Base-by-base conservation (phyloP, 75 land plant species). In the Larix kaempferi region DNA sequence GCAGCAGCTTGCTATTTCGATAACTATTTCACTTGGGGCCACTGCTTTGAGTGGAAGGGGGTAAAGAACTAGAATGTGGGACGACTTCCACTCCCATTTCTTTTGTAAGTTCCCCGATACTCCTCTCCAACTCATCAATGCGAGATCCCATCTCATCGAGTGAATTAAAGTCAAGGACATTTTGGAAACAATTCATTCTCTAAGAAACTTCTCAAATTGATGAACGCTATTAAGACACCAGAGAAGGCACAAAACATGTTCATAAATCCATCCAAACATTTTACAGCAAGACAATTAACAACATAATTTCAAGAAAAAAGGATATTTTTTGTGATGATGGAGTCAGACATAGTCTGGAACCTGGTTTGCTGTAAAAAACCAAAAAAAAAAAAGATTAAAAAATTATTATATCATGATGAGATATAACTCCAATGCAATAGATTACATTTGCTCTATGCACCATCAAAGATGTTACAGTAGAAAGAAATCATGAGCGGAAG, bases 111-210 rank as follows among this genome's bases (percentile, higher is more conserved):
- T 90, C 93, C 17, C 89, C 84, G 77, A 94, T 90, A 88, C 97
- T 94, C 80, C 86, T 85, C 88, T 94, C 97, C 84, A 94, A 59
- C 16, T 94, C 95, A 71, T 92, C 93, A 73, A 92, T 94, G 56
- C 87, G 87, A 55, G 62, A 79, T 23, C 97, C 97, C 95, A 94
- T 92, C 59, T 94, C 97, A 81, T 94, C 97, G 83, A 94, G 95
- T 91, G 75, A 56, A 39, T 44, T n/a, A 22, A 7, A 66, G 90
- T 88, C 76, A 88, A 86, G 76, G 80, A 78, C 71, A 74, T 52
- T 11, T 49, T 49, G 52, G 49, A 58, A 39, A 26, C 39, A 16
- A 8, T 21, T 41, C 72, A 41, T n/a, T 39, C 8, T 21, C 21
- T 69, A 10, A 49, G 52, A 49, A 49, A 49, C 52, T 49, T 49